Base-by-base conservation (phyloP, 805 yeast species). In the Ogataea populi-albae region DNA sequence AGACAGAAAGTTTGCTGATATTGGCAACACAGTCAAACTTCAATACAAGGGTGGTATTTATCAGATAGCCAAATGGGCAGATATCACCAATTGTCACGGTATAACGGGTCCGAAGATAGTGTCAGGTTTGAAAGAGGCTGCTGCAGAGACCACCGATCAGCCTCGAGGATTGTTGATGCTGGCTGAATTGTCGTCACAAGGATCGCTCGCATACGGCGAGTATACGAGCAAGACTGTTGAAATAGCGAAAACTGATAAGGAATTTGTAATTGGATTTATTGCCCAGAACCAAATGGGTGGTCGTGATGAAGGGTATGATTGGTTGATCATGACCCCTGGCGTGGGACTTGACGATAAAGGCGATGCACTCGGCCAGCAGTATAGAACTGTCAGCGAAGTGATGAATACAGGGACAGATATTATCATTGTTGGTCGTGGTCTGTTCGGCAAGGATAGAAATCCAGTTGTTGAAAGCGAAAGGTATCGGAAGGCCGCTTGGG, bases 321-420 rank as follows among this genome's bases (percentile, higher is more conserved):
- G 97, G 96, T 64, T 93, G 26, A 77, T 89, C 40, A 81, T 93
- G 93, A 91, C 98, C 1, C 99, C 99, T 0, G 99, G 99, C 43
- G 98, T 93, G 25, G 98, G 98, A 3, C 72, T 93, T 34, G 98
- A 91, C 57, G 98, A 91, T 57, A 93, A 83, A 60, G 97, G 98
- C 11, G 99, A 93, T 59, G 77, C 81, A 1, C 71, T 93, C 43
- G 99, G 99, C 17, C 99, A 93, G 62, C 98, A 93, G 64, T 93
- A 93, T 63, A 75, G 98, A 61, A 79, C 96, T 4, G 98, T 91
- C 3, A 77, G 77, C 45, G 86, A 84, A 41, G 98, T 88, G 17
- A 70, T 91, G 9, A 56, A 75, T 10, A 77, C 83, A 1, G 98
- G 98, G n/a, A 74, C 95, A 2, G 99, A 93, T 60, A 75, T 93